These are phyloP conservation scores for Calonectria henricotiae DNA, from an alignment of 2,329 filamentous ascomycete genomes.

Conservation along the genomic window DNA sequence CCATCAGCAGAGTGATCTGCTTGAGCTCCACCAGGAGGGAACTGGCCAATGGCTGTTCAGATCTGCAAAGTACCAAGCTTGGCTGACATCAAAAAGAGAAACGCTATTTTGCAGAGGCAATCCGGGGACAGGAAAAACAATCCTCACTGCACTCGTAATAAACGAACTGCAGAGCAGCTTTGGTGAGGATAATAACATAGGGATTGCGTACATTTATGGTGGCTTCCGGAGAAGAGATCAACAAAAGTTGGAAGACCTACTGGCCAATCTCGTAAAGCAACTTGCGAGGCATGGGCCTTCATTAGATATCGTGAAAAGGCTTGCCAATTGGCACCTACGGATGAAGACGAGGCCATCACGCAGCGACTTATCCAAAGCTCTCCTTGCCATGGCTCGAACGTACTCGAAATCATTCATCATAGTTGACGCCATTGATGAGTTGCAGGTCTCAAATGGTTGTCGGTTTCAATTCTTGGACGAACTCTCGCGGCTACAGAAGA, in stretches of 20 bases:
- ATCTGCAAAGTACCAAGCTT: slow-evolving; percentile 54
- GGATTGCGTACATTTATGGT: slow-evolving; percentile 56
- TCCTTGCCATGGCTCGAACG: background rate
- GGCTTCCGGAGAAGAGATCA: slow-evolving; percentile 52
- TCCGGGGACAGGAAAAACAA: slow-evolving; percentile 58
- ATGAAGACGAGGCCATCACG: slow-evolving; percentile 1
- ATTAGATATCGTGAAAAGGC: background rate
- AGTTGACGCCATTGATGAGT: slow-evolving; percentile 30
- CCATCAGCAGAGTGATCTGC: slow-evolving; percentile 59
- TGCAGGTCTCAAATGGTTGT: background rate
- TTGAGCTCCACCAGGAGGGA: slow-evolving; percentile 54
- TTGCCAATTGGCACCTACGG: background rate
- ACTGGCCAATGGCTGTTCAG: slow-evolving; percentile 64
- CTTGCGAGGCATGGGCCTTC: slow-evolving; percentile 45
- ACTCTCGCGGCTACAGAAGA: background rate
- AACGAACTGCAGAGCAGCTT: slow-evolving; percentile 43
- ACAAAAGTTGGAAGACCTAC: slow-evolving; percentile 50
- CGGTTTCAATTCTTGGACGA: background rate
- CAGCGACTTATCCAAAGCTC: background rate
- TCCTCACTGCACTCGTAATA: slow-evolving; percentile 43
- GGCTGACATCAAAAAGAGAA: slow-evolving; percentile 46
- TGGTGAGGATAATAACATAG: slow-evolving; percentile 10
- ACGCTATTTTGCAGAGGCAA: slow-evolving; percentile 61
- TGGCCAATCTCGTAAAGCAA: slow-evolving; percentile 57
- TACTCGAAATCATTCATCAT: slow-evolving; percentile 18